Conservation (phyloP, 2,329 filamentous ascomycete genomes). For the Pyricularia sp. region DNA sequence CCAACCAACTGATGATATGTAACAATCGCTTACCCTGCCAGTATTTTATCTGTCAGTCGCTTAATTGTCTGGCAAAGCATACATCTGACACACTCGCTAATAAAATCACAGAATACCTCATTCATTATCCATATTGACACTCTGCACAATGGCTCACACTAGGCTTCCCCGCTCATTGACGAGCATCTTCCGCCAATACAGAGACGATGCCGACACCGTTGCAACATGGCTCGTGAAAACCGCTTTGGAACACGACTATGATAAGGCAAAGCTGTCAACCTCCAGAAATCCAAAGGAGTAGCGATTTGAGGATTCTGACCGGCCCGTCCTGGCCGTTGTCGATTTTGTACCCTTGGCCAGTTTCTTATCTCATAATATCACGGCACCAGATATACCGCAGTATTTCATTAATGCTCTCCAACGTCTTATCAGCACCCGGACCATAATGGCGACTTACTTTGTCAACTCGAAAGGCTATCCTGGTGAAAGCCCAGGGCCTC, state of each 20-base stretch:
- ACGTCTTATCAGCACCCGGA: background rate
- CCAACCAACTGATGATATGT: background rate
- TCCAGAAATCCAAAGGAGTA: background rate
- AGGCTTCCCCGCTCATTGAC: background rate
- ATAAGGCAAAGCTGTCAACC: background rate
- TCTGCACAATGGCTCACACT: background rate
- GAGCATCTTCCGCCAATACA: background rate
- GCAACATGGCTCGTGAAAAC: background rate
- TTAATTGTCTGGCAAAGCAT: background rate
- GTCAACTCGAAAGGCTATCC: background rate
- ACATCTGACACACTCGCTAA: background rate
- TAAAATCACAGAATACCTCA: background rate
- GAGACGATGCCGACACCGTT: background rate
- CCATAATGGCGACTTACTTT: background rate
- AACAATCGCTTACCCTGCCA: background rate
- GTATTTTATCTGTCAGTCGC: background rate
- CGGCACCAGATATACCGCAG: background rate
- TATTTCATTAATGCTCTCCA: background rate
- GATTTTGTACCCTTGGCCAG: background rate
- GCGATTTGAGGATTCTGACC: background rate
- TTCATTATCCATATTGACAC: background rate
- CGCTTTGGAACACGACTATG: background rate
- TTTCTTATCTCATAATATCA: background rate
- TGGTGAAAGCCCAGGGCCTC: background rate
- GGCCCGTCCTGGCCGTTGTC: background rate